Base-by-base conservation (phyloP, 2,329 filamentous ascomycete species). In the Emergomyces africanus region DNA sequence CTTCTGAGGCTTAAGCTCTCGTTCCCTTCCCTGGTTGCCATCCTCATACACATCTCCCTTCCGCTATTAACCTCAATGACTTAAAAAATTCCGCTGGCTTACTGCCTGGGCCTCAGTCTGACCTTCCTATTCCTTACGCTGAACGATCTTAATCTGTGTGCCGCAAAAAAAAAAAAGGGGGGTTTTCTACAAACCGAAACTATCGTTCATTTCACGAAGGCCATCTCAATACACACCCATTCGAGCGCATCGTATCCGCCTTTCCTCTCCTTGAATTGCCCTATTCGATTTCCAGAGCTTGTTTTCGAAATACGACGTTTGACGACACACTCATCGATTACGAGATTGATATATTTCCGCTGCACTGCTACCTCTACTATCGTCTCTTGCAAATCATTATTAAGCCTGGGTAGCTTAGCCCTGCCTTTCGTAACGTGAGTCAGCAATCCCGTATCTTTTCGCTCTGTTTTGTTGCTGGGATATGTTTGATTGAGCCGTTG, bases 91-190 rank as follows among this genome's bases (percentile, higher is more conserved):
- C 50, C 57, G 62, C 39, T 59, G 33, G 54, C 58, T 61, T 56
- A 55, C 62, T 57, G 61, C 56, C 54, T 57, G 39, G 60, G 60
- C 60, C 64, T 66, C 64, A 64, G 64, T 65, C 66, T 61, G 59
- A 66, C 62, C 64, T 57, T 30, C 30, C 28, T 49, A 30, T 42
- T 39, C 33, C 50, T 37, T 5, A 15, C n/a, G n/a, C 12, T 30
- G 8, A 20, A 37, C 28, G 6, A 37, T 10, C 37, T 20, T n/a
- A 1, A 20, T 33, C 53, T 23, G 15, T n/a, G n/a, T n/a, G n/a
- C n/a, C n/a, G n/a, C n/a, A n/a, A 53, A n/a, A 37, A 20, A 6
- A 10, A 35, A 20, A 48, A 2, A 20, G 8, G 8, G 8, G 9
- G 5, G 14, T 35, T 28, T 51, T 35, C 20, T 23, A 5, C 20